Conservation (phyloP, 768 basidiomycete genomes). For the Pseudohyphozyma bogoriensis region DNA sequence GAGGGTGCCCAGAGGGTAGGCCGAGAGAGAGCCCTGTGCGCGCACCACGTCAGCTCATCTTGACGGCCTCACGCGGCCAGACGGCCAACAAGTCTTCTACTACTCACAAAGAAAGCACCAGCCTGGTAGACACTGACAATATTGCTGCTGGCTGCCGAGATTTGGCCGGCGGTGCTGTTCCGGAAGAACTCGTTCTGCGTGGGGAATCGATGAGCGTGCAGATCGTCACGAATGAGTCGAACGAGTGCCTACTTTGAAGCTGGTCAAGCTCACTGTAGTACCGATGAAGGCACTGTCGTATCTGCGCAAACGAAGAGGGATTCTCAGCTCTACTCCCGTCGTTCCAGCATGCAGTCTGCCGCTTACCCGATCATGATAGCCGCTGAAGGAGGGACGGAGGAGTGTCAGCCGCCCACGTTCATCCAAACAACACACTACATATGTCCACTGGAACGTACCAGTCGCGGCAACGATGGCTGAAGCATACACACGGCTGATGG, state of each 20-base stretch:
- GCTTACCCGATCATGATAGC: background rate
- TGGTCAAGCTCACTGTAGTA: constrained; percentile 41
- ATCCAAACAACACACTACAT: background rate
- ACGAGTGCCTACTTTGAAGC: constrained; percentile 46
- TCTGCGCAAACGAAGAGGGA: background rate
- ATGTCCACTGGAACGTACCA: background rate
- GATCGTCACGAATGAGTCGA: constrained; percentile 27
- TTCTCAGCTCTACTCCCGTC: background rate
- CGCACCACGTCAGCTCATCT: no score
- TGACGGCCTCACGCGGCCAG: no score
- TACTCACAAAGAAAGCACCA: constrained; percentile 55
- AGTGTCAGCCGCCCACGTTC: constrained; percentile 9
- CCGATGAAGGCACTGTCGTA: constrained; percentile 45
- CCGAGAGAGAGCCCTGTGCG: constrained; percentile 36
- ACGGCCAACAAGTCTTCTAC: no score
- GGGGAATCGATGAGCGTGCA: background rate
- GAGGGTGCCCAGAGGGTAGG: background rate
- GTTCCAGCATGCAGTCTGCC: background rate
- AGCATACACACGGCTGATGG: constrained; percentile 7
- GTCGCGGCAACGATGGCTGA: background rate
- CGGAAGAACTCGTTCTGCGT: no score
- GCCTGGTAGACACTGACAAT: constrained; percentile 46
- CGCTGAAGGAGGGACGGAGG: background rate
- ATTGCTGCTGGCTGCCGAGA: constrained; percentile 42
- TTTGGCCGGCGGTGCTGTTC: constrained; percentile 29